Evolutionary conservation across 257 asterid species (phyloP), one percentile per base, ranked within the genome.

Genomic region (Ophiorrhiza pumila): DNA sequence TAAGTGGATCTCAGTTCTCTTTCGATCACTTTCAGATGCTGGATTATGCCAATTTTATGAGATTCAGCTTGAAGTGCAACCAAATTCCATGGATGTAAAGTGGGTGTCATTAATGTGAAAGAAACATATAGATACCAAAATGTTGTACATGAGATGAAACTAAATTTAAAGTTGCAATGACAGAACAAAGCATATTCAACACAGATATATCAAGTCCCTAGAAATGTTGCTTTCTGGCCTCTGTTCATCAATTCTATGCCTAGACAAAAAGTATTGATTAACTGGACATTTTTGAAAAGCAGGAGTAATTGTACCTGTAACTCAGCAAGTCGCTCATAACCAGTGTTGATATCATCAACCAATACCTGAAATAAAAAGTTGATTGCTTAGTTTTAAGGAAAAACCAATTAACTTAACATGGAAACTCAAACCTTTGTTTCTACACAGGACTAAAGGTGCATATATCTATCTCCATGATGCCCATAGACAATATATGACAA

Each of bases 321-420:
- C 74, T 94, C 99, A 74, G 97, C 86, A 75, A 94, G 93, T 43
- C 97, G 97, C 88, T 94, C 99, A 52, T 94, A 94, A 43, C 99
- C 99, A 5, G 97, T 84, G 66, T 90, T 94, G 78, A 91, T 88
- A 72, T 94, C 99, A 80, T 94, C 99, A 86, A 89, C 85, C 65
- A 94, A 78, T 45, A 94, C 95, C 99, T 94, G 83, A 72, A 82
- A 68, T 66, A 55, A 58, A 71, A 35, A 72, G 58, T 34, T 43
- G 11, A 23, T 46, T 55, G 29, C 41, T 71, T 64, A 29, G 70
- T 29, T 13, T 1, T 32, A 41, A 12, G 49, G 42, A 35, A 58
- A n/a, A 62, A 42, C 6, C n/a, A 52, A 29, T 42, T 32, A 29
- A 43, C 46, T 32, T 5, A 63, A 63, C 31, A 29, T 37, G 25